Percentiles rank a stretch among this genome's conserved stretches.
phyloP scores from a whole-genome alignment of 1,284 basidiomycete genomes.

The Naganishia albida region DNA sequence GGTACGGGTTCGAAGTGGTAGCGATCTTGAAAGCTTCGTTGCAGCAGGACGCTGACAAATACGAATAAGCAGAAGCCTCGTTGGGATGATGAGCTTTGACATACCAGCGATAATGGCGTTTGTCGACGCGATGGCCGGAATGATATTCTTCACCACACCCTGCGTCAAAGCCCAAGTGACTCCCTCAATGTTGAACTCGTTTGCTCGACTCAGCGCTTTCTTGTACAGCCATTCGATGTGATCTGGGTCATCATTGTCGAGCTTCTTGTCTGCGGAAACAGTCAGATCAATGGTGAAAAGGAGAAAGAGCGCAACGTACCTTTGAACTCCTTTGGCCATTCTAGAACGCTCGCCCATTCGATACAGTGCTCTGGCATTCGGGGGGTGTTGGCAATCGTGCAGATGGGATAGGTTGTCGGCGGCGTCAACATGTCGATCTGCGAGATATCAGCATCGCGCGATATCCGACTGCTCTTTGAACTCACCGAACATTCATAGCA shows the following conservation, averaged over 20 bases:
- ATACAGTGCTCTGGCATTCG: conserved; percentile 98
- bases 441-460: too few relatives aligned
- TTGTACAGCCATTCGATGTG: conserved; percentile 93
- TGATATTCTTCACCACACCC: conserved; percentile 99
- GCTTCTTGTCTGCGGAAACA: conserved; percentile 71
- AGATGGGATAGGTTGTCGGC: conserved; percentile 95
- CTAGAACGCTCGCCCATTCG: conserved; percentile 98
- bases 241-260: conserved; percentile 95
- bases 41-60: conserved; percentile 80
- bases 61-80: background rate
- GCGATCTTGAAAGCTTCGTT: conserved; percentile 99
- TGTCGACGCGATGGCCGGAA: conserved; percentile 94
- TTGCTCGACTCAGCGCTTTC: conserved; percentile 75
- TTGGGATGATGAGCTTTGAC: conserved; percentile 24
- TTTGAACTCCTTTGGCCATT: conserved; percentile 91
- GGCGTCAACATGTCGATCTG: conserved; percentile 95
- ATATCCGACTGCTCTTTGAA: too few relatives aligned
- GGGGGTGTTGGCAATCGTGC: conserved; percentile 98
- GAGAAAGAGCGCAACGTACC: conserved; percentile 57
- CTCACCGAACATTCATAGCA: conserved; percentile 90
- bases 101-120: conserved; percentile 92
- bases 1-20: conserved; percentile 86
- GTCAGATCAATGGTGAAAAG: background rate
- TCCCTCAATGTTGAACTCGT: conserved; percentile 93
- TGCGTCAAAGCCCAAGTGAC: conserved; percentile 98